Evolutionary conservation across 2,329 filamentous ascomycete species (phyloP).

Genomic region (Colletotrichum graminicola): DNA sequence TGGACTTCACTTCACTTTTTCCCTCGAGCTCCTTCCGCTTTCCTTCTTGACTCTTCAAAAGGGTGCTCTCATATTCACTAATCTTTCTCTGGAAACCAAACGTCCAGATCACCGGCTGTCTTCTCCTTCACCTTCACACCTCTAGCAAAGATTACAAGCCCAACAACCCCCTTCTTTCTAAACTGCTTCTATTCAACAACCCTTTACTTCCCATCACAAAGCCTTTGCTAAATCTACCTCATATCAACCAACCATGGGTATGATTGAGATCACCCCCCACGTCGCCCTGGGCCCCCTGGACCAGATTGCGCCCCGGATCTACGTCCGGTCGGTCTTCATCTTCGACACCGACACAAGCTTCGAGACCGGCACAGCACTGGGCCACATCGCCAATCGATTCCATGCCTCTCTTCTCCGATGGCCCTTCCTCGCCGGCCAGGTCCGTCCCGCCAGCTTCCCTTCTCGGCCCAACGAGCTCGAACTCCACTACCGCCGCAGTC

Average conservation of each 20-base stretch:
- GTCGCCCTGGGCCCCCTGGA: conserved; percentile 14
- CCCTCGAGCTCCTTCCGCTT: not conserved
- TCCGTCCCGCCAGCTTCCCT: not conserved
- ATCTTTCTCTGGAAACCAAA: not conserved
- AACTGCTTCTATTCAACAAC: not conserved
- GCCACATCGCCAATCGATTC: not conserved
- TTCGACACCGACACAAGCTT: not conserved
- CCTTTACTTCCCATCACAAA: not conserved
- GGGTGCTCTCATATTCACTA: too few relatives aligned
- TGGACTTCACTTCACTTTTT: not conserved
- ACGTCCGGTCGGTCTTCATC: conserved; percentile 24
- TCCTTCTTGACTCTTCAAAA: not conserved
- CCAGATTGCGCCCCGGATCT: conserved; percentile 36
- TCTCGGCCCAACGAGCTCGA: conserved; percentile 15
- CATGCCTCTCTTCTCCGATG: not conserved
- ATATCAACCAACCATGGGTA: not conserved
- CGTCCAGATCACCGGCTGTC: too few relatives aligned
- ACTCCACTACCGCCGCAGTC: conserved; percentile 9
- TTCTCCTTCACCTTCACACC: not conserved
- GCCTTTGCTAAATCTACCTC: not conserved
- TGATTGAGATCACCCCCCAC: not conserved
- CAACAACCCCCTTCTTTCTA: not conserved
- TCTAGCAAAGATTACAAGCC: too few relatives aligned
- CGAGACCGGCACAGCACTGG: not conserved
- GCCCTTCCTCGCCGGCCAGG: conserved; percentile 31